Percentiles rank a stretch among this genome's conserved stretches.
Evolutionary conservation across 208 protist species (phyloP).

Genomic region (Herpetomonas samuelpessoai): DNA sequence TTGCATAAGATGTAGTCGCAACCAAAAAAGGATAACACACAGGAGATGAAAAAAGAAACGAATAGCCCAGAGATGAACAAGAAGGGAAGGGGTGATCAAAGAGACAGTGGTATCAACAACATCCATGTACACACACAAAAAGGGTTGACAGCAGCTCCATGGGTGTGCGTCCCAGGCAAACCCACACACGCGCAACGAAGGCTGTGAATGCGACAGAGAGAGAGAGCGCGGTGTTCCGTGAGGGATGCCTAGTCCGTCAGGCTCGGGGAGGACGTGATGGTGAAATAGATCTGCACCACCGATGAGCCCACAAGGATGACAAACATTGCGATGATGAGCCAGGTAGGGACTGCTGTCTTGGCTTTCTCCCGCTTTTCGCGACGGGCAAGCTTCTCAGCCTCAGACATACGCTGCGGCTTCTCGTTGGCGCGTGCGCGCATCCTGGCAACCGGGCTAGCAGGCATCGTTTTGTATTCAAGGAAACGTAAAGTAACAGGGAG

Average conservation of each 20-base stretch:
- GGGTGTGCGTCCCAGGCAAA: no score
- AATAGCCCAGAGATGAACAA: no score
- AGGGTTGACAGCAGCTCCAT: no score
- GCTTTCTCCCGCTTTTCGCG: conserved; percentile 47
- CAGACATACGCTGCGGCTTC: conserved; percentile 40
- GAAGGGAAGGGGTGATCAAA: no score
- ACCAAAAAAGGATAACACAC: neutral
- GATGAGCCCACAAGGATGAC: conserved; percentile 65
- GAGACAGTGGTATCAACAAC: no score
- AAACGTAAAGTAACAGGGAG: neutral
- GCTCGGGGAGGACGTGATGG: conserved; percentile 52
- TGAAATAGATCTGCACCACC: conserved; percentile 76
- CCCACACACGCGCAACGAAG: no score
- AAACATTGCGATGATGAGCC: conserved; percentile 57
- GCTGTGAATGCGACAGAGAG: no score
- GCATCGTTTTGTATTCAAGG: conserved; percentile 29
- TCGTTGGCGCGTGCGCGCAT: conserved; percentile 60
- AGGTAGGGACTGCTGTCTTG: conserved; percentile 37
- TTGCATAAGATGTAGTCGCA: no score
- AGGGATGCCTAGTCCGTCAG: conserved; percentile 47
- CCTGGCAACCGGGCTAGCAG: conserved; percentile 32
- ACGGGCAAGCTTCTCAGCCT: conserved; percentile 51
- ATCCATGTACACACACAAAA: no score
- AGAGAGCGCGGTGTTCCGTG: no score
- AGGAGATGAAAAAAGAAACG: conserved; percentile 3